Base-by-base conservation (phyloP, 495 filamentous ascomycete genomes). In the Parachaetomium inaequale region DNA sequence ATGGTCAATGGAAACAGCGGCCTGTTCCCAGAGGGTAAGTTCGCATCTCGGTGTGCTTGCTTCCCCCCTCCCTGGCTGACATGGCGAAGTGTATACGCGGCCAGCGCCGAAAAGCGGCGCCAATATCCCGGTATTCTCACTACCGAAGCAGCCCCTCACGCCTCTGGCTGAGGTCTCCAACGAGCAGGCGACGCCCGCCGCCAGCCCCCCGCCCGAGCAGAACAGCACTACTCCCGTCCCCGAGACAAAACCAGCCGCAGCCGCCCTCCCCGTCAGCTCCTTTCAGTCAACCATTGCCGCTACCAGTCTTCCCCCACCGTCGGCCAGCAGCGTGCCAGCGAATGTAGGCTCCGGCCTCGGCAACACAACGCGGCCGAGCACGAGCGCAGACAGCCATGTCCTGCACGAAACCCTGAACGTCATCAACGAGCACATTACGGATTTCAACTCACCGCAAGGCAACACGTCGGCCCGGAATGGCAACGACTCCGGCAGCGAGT, bases 341-440 rank as follows among this genome's bases (percentile, higher is more conserved):
- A 46, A 61, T n/a, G 29, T 68, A 11, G 47, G 42, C 12, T 38
- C 66, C 23, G 59, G 56, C 2, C 40, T 66, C n/a, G 60, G 66
- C n/a, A 70, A 52, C 61, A 56, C 65, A 23, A 57, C 63, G 34
- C 74, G 74, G 7, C 64, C 73, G 29, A 73, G 71, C 71, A 54
- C 62, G n/a, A 79, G 73, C 59, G 77, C 76, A 69, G 81, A 80
- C 59, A 93, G 90, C 69, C 90, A 92, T 3, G 93, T 98, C 28
- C 90, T 99, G 80, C 92, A 96, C 70, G 93, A 99, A 70, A 98
- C 95, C 0, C 75, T 99, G 60, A 96, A 91, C 67, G 95, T 98
- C 34, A 99, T 99, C 68, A 85, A 99, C 68, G 95, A 99, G 74
- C 95, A 97, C 71, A 98, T 99, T 51, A 96, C 92, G 26, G 91